Conservation (phyloP, 345 rosid genomes). For the Erodium maritimum region DNA sequence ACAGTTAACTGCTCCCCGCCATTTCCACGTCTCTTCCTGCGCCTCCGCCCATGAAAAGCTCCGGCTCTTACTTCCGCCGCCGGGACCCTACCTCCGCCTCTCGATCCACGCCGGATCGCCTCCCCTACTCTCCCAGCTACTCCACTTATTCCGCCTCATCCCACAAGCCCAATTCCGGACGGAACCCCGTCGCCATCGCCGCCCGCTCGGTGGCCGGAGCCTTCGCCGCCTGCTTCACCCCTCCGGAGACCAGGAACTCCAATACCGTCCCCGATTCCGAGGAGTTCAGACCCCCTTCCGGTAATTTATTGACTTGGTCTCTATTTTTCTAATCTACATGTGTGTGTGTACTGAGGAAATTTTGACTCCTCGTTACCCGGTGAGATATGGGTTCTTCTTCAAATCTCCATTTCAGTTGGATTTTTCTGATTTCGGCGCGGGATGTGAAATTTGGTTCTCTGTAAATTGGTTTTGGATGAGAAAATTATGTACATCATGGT, state of each 20-base stretch:
- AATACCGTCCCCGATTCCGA: constrained; percentile 21
- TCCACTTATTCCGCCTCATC: constrained; percentile 26
- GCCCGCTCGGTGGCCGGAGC: constrained; percentile 45
- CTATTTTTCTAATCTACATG: neutral
- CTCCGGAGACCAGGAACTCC: constrained; percentile 34
- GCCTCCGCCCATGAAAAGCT: constrained; percentile 23
- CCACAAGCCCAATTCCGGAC: constrained; percentile 23
- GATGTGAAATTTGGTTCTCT: no score
- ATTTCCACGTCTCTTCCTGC: no score
- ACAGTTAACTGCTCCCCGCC: no score
- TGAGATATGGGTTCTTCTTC: no score
- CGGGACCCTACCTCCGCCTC: constrained; percentile 27
- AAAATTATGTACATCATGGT: no score
- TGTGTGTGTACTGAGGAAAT: no score
- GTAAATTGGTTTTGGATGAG: no score
- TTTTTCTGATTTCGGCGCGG: no score
- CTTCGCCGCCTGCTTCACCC: constrained; percentile 61
- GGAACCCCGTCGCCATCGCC: constrained; percentile 20
- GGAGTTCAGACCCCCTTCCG: constrained; percentile 23
- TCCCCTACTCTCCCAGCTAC: constrained; percentile 23
- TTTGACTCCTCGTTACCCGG: no score
- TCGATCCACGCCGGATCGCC: constrained; percentile 29
- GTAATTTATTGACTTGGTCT: constrained; percentile 9
- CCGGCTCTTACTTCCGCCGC: constrained; percentile 16
- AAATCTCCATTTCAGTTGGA: no score